phyloP scores from a whole-genome alignment of 1,284 basidiomycete species.

The Bjerkandera adusta region DNA sequence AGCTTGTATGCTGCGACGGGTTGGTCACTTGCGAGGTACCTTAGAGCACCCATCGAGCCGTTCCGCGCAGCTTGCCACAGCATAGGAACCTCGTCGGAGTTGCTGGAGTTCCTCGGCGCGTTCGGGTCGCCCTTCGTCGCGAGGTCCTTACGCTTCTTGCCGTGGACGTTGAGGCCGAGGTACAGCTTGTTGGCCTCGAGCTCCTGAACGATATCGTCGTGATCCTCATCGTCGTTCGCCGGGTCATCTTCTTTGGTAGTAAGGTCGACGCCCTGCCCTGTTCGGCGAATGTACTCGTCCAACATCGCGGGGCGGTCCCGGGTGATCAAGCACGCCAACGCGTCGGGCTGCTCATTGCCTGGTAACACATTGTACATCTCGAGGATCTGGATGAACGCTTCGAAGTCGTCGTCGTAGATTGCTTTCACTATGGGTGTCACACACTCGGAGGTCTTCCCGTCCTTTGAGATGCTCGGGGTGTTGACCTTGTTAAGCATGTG shows the following conservation, averaged over 20 bases:
- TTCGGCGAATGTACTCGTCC: conserved; percentile 51
- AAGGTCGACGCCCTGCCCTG: conserved; percentile 44
- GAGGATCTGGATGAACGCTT: conserved; percentile 46
- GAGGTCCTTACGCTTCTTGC: conserved; percentile 55
- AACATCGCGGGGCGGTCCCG: conserved; percentile 46
- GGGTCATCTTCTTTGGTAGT: not conserved
- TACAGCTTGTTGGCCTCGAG: conserved; percentile 36
- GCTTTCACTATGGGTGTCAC: conserved; percentile 31
- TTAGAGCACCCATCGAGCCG: conserved; percentile 36
- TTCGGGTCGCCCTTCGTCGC: conserved; percentile 46
- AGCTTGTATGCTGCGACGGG: conserved; percentile 37
- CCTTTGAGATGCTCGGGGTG: conserved; percentile 14
- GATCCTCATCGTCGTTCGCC: not conserved
- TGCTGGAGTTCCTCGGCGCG: conserved; percentile 21
- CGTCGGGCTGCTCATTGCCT: conserved; percentile 12
- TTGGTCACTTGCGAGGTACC: conserved; percentile 41
- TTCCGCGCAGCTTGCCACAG: conserved; percentile 42
- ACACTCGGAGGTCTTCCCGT: not conserved
- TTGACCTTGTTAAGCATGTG: conserved; percentile 29
- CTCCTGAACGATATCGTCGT: conserved; percentile 1
- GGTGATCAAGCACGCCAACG: conserved; percentile 29
- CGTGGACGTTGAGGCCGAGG: conserved; percentile 56
- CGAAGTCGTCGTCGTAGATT: conserved; percentile 44
- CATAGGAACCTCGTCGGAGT: conserved; percentile 27
- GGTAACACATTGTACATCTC: conserved; percentile 39